Conservation (phyloP, 805 yeast genomes). For the Barnettozyma salicaria region DNA sequence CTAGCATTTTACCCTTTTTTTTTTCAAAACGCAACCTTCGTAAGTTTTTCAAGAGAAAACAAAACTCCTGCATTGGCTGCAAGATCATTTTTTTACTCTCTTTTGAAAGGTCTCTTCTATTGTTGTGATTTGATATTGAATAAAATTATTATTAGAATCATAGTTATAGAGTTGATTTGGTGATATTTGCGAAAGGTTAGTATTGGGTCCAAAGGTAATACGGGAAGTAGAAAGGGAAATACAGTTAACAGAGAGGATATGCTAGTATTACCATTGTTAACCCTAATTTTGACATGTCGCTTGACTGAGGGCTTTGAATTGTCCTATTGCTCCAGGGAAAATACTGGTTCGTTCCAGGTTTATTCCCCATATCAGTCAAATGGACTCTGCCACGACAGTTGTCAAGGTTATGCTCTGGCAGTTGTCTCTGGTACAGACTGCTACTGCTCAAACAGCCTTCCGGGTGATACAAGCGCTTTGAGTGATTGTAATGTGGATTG, state of each 20-base stretch:
- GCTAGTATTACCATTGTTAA: background rate
- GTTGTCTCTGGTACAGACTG: slow-evolving; percentile 35
- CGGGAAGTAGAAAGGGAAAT: no score
- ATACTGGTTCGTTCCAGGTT: slow-evolving; percentile 12
- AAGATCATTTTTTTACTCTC: no score
- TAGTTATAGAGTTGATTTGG: no score
- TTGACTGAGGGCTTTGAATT: slow-evolving; percentile 1
- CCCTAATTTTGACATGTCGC: background rate
- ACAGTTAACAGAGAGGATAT: background rate
- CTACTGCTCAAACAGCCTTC: slow-evolving; percentile 39
- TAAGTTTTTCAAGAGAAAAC: no score
- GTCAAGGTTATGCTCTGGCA: slow-evolving; percentile 33
- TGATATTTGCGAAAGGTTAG: no score
- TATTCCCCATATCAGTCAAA: slow-evolving; percentile 31
- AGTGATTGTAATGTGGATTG: slow-evolving; percentile 31
- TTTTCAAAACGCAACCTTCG: no score
- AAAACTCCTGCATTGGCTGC: no score
- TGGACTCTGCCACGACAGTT: slow-evolving; percentile 37
- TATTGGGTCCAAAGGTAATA: no score
- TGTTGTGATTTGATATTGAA: no score
- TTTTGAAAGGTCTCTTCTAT: no score
- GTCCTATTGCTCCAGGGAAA: slow-evolving; percentile 17
- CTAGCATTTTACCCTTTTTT: no score
- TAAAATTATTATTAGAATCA: no score
- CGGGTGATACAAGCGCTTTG: slow-evolving; percentile 26